Base-by-base conservation (phyloP, 1,139 yeast species). In the Tardiomyces digboiensis region DNA sequence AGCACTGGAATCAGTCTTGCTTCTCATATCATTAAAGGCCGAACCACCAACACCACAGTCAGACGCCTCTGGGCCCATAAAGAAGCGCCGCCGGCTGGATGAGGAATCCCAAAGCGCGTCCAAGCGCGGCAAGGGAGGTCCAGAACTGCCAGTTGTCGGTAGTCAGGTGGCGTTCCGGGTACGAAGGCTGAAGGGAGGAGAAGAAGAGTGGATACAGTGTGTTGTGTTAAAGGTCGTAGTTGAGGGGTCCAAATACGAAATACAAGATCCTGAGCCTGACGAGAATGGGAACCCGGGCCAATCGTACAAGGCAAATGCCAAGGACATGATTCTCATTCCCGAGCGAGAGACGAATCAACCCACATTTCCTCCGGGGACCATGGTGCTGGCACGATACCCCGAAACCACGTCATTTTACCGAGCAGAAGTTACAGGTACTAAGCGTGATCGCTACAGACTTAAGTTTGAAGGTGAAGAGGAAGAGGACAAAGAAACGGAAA, bases 401-500 rank as follows among this genome's bases (percentile, higher is more conserved):
- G 99, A 93, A 55, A 93, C 99, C 0, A 93, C 98, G 0, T 89
- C 97, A 0, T 93, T 91, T 56, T 93, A 91, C 59, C 85, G 94
- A 2, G 98, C 98, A 0, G 85, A 86, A 43, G 97, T 93, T 3
- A 82, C 81, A 36, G 89, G 95, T 0, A 73, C 78, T 44, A 78
- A 78, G 49, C 73, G 85, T 51, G 91, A 82, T 54, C 75, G 72
- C 16, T 94, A 95, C 51, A 67, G 86, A 53, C 71, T 93, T 45
- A 77, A 79, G 56, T 93, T 93, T 57, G 98, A 93, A 56, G 99
- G 98, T 7, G 99, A 91, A 62, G 98, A 91, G 57, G 98, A 93
- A 58, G 95, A 81, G 1, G 91, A 86, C 45, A 91, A 91, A 62
- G 97, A 89, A 59, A 91, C 97, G 0, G 96, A 88, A 55, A 97